Evolutionary conservation across 306 rosid genomes (phyloP).

Genomic region (Cicer cuneatum): DNA sequence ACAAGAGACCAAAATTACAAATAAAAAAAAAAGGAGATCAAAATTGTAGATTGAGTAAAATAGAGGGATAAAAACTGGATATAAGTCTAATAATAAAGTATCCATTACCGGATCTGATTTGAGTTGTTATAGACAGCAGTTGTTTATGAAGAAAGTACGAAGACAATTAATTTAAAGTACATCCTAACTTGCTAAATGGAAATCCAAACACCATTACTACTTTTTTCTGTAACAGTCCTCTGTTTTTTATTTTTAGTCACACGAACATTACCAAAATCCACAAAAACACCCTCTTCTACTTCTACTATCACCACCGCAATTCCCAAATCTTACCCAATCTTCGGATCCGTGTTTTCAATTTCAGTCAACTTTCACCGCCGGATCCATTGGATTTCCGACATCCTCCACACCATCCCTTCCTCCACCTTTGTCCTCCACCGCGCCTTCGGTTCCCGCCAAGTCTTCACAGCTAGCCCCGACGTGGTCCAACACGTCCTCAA

Average conservation of each 20-base stretch:
- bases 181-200: constrained; percentile 22
- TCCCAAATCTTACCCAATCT: constrained; percentile 64
- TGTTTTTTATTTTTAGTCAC: constrained; percentile 27
- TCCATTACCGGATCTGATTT: no score
- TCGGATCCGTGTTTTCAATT: constrained; percentile 54
- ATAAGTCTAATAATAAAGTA: no score
- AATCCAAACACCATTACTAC: background rate
- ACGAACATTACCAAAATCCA: background rate
- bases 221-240: constrained; percentile 33
- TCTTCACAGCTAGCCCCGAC: constrained; percentile 63
- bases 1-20: no score
- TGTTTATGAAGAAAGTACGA: no score
- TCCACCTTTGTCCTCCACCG: constrained; percentile 65
- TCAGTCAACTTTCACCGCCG: constrained; percentile 49
- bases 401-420: constrained; percentile 53
- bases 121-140: no score
- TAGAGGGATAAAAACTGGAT: no score
- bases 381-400: constrained; percentile 62
- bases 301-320: background rate
- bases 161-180: no score
- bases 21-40: no score
- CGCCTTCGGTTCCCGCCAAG: constrained; percentile 41
- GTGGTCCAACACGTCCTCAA: constrained; percentile 74
- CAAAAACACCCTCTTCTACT: background rate
- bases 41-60: no score